phyloP scores from a whole-genome alignment of 1,284 basidiomycete species.

The Phenoliferia sp. region DNA sequence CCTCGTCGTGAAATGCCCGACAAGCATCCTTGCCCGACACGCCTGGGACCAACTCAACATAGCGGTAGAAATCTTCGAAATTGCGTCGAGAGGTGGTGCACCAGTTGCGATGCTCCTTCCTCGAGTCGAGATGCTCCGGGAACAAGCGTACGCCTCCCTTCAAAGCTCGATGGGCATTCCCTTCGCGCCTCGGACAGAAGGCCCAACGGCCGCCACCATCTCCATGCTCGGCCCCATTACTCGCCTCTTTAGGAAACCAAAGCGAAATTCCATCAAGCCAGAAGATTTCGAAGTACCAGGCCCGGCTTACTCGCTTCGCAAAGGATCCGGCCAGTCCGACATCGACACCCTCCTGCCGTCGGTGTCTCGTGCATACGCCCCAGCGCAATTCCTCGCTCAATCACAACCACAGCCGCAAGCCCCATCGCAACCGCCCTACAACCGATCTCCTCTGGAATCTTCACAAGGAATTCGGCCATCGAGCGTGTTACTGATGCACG shows the following conservation, averaged over 20 bases:
- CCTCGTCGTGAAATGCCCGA: conserved; percentile 31
- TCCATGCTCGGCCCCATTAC: conserved; percentile 23
- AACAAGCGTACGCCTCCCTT: conserved; percentile 26
- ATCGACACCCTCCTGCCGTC: not conserved
- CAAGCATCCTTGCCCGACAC: conserved; percentile 25
- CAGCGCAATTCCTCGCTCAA: not conserved
- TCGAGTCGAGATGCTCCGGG: conserved; percentile 22
- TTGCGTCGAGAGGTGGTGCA: conserved; percentile 21
- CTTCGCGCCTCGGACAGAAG: conserved; percentile 4
- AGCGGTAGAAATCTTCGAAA: conserved; percentile 26
- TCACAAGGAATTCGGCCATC: not conserved
- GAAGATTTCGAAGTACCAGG: not conserved
- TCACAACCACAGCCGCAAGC: not conserved
- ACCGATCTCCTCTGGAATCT: not conserved
- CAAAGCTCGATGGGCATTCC: conserved; percentile 20
- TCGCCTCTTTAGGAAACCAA: conserved; percentile 14
- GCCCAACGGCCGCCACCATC: conserved; percentile 5
- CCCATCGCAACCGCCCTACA: not conserved
- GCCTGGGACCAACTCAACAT: conserved; percentile 30
- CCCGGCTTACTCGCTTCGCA: not conserved
- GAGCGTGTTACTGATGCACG: not conserved
- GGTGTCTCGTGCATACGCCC: not conserved
- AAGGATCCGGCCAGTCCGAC: not conserved
- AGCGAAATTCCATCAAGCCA: not conserved
- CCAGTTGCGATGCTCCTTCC: conserved; percentile 29